These are phyloP conservation scores for Salpingoeca rosetta DNA, from an alignment of 78 protist genomes.

Conservation along the genomic window DNA sequence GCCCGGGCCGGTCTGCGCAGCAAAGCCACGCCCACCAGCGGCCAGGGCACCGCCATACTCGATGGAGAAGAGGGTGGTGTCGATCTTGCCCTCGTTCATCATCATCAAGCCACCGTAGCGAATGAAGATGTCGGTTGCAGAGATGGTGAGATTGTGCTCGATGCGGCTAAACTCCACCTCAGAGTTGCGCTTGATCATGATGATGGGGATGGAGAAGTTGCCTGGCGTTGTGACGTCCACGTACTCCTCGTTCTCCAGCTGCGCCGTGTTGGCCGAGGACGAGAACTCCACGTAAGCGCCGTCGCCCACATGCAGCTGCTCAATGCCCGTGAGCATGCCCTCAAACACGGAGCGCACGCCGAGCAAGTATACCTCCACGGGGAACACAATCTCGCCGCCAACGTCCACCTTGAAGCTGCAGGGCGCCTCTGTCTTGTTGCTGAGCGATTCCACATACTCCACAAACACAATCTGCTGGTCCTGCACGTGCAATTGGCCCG, in stretches of 20 bases:
- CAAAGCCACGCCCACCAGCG: not conserved
- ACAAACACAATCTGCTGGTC: not conserved
- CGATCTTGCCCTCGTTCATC: not conserved
- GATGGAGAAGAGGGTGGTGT: not conserved
- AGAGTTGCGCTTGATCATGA: not conserved
- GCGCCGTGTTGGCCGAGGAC: not conserved
- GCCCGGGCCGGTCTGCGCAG: not conserved
- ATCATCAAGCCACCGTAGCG: not conserved
- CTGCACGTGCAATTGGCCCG: not conserved
- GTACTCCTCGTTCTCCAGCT: not conserved
- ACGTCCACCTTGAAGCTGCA: not conserved
- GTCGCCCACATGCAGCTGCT: not conserved
- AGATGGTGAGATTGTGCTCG: not conserved
- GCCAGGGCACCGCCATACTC: not conserved
- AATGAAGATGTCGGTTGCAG: not conserved
- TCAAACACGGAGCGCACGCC: not conserved
- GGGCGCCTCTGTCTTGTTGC: not conserved
- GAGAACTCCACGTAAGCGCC: not conserved
- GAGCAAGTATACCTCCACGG: not conserved
- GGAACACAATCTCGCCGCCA: not conserved
- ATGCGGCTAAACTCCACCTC: not conserved
- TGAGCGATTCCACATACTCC: not conserved
- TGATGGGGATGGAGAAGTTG: not conserved
- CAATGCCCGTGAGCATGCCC: not conserved
- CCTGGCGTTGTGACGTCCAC: not conserved